Evolutionary conservation across 345 rosid species (phyloP), one percentile per base, ranked within the genome.

Genomic region (Populus ilicifolia): DNA sequence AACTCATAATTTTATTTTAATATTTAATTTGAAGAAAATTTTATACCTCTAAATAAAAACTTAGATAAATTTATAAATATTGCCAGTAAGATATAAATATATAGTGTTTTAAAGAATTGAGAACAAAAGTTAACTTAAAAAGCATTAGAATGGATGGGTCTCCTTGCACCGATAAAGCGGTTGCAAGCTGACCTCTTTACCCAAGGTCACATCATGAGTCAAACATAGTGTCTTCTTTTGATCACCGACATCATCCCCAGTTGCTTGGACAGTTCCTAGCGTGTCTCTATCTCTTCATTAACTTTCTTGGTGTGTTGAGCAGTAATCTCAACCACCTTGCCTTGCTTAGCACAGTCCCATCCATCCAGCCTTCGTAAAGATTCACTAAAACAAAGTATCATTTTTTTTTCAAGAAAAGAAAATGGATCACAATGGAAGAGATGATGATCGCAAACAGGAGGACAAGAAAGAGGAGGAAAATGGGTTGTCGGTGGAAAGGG

Each of bases 401-500:
- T 2, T 56, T 56, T n/a, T 5, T 21, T 56, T n/a, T n/a, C 13
- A 56, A 56, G 27, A 21, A 56, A n/a, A 56, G 27, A n/a, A 56
- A 56, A 56, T 56, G 63, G 27, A n/a, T 4, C 13, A 23, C 8
- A 30, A 63, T 61, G 52, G 66, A 82, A 64, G 38, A 77, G 33
- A 43, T 14, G 44, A 5, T 36, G 54, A 21, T 35, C 29, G 44
- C 17, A 35, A 44, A 27, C 70, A 44, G 36, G 36, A 33, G 36
- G 36, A 33, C 36, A 33, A 33, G 21, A 33, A 43, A 39, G 54
- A 39, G 8, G 41, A 36, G 36, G 35, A 65, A 27, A 43, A 14
- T 23, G 72, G 5, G 38, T 43, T n/a, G 29, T 79, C 82, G 2
- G 52, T 79, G 18, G 82, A 79, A 70, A 18, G 48, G n/a, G 6